These are phyloP conservation scores for Bassia scoparia DNA, from an alignment of 148 eudicot species.

Conservation along the genomic window DNA sequence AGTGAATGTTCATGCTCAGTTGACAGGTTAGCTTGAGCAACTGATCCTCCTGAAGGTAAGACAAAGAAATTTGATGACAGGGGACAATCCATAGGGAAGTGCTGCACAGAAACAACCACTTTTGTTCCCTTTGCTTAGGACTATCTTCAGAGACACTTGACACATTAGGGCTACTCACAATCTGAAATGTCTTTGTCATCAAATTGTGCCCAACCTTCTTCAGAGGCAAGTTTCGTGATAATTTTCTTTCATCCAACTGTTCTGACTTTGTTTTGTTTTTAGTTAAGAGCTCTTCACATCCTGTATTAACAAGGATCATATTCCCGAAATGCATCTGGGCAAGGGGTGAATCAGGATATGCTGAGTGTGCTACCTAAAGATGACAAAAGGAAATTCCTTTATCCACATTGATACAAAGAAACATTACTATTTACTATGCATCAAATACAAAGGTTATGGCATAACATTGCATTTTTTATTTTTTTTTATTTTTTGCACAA, in stretches of 20 bases:
- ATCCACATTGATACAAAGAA: background rate
- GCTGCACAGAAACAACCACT: conserved; percentile 59
- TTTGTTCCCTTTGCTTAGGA: conserved; percentile 31
- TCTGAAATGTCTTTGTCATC: conserved; percentile 44
- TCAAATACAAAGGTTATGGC: background rate
- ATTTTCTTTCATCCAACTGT: conserved; percentile 19
- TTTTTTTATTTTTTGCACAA: no score
- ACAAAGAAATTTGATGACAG: conserved; percentile 81
- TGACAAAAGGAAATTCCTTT: conserved; percentile 8
- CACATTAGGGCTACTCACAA: conserved; percentile 36
- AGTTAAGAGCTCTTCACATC: conserved; percentile 76
- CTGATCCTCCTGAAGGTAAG: conserved; percentile 92
- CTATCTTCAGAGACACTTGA: conserved; percentile 35
- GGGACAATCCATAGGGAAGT: conserved; percentile 92
- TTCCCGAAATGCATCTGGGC: conserved; percentile 93
- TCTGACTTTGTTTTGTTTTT: conserved; percentile 30
- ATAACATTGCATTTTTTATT: conserved; percentile 1
- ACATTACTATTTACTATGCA: background rate
- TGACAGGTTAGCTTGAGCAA: conserved; percentile 78
- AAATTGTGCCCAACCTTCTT: conserved; percentile 69
- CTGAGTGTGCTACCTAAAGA: conserved; percentile 81
- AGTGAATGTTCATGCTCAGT: conserved; percentile 63
- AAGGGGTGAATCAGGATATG: conserved; percentile 89
- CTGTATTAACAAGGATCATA: conserved; percentile 86
- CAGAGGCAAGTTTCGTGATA: conserved; percentile 33